A percentile compares a stretch with the other conserved stretches of the same genome.
These are phyloP conservation scores for Tetrastigma voinierianum DNA, from an alignment of 164 flowering plant species.

Conservation along the genomic window DNA sequence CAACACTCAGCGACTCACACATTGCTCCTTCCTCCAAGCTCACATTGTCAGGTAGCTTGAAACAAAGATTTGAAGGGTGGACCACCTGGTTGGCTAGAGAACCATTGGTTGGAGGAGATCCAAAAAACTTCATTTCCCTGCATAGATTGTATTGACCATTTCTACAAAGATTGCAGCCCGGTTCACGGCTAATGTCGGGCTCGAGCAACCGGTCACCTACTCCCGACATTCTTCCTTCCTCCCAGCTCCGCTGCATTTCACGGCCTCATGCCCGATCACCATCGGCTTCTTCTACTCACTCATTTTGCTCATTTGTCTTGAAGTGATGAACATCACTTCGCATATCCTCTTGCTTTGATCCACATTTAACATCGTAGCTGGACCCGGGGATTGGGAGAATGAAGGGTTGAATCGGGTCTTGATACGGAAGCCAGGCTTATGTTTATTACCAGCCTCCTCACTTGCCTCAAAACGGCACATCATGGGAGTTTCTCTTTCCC, in stretches of 20 bases:
- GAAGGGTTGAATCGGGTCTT: conserved; percentile 63
- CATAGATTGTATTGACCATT: conserved; percentile 78
- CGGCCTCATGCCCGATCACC: conserved; percentile 99
- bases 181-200: conserved; percentile 73
- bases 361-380: conserved; percentile 48
- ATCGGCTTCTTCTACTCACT: conserved; percentile 87
- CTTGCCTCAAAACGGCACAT: not conserved
- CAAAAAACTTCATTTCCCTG: conserved; percentile 77
- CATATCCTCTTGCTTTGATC: conserved; percentile 77
- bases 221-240: conserved; percentile 58
- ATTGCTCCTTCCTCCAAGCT: conserved; percentile 94
- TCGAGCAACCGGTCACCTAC: conserved; percentile 89
- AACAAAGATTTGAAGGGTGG: conserved; percentile 76
- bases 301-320: no score
- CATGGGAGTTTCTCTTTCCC: conserved; percentile 27
- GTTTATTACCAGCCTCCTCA: conserved; percentile 35
- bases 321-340: conserved; percentile 66
- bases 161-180: conserved; percentile 54
- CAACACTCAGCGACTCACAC: conserved; percentile 91
- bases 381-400: conserved; percentile 66
- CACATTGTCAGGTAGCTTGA: conserved; percentile 77
- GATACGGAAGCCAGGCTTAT: conserved; percentile 69
- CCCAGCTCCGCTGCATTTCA: conserved; percentile 82
- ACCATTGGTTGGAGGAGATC: conserved; percentile 75
- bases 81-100: conserved; percentile 84